A percentile compares a stretch with the other conserved stretches of the same genome.
These are phyloP conservation scores for Lathyrus tuberosus DNA, from an alignment of 306 rosid genomes.

Conservation along the genomic window DNA sequence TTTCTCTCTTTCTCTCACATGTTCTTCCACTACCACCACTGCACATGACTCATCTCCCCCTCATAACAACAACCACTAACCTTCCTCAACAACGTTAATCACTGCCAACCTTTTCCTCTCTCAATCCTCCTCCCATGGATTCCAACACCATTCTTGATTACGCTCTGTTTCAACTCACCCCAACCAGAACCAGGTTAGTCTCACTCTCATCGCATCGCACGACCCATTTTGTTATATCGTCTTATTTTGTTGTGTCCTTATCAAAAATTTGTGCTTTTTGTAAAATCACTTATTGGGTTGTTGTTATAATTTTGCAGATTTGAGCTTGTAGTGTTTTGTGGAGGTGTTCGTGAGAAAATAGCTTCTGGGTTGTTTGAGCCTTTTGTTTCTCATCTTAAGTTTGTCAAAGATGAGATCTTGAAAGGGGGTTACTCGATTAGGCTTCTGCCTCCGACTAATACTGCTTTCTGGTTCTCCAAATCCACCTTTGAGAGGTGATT, in stretches of 20 bases:
- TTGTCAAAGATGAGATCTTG: conserved; percentile 62
- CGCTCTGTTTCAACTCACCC: conserved; percentile 63
- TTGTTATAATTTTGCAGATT: conserved; percentile 39
- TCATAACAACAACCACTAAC: background rate
- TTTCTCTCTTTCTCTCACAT: conserved; percentile 32
- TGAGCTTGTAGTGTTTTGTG: conserved; percentile 60
- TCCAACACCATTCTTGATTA: conserved; percentile 50
- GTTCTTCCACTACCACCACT: background rate
- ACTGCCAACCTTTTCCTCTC: no score
- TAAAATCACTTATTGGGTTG: background rate
- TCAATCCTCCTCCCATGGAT: conserved; percentile 48
- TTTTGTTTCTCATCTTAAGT: conserved; percentile 61
- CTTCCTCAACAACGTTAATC: conserved; percentile 7
- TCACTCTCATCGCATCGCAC: background rate
- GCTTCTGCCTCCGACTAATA: conserved; percentile 52
- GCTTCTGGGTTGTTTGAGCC: conserved; percentile 75
- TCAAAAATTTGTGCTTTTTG: background rate
- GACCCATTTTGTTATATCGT: conserved; percentile 11
- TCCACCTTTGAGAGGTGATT: conserved; percentile 63
- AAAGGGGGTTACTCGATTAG: conserved; percentile 72
- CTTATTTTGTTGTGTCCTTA: background rate
- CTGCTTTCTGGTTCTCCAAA: conserved; percentile 62
- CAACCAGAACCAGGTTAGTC: conserved; percentile 56
- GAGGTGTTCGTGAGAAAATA: conserved; percentile 51
- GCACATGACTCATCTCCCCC: conserved; percentile 15